phyloP scores from a whole-genome alignment of 192 early-diverging fungal genomes.

The Thamnidium elegans region DNA sequence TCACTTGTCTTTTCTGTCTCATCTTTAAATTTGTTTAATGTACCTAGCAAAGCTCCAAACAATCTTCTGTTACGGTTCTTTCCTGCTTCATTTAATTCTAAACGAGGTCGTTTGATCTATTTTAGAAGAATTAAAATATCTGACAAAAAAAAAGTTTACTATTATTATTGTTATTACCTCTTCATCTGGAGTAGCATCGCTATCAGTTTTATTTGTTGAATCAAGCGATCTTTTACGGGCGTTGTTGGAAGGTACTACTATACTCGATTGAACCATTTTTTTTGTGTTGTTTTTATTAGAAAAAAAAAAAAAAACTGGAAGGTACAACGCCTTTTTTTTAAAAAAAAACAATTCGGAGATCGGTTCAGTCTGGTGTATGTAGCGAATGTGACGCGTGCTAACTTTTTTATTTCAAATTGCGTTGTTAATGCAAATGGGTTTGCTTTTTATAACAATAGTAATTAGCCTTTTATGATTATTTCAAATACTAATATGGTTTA shows the following conservation, averaged over 20 bases:
- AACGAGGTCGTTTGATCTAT: slow-evolving; percentile 40
- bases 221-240: slow-evolving; percentile 16
- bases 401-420: no score
- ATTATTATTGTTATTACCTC: slow-evolving; percentile 1
- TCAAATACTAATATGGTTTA: no score
- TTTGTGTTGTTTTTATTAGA: not conserved
- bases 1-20: slow-evolving; percentile 43
- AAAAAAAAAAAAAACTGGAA: not conserved
- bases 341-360: no score
- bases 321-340: no score
- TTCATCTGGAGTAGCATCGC: not conserved
- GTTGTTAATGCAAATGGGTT: no score
- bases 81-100: slow-evolving; percentile 33
- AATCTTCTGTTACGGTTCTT: slow-evolving; percentile 42
- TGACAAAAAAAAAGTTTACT: not conserved
- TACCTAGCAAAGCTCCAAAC: slow-evolving; percentile 52
- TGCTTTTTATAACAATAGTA: no score
- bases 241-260: slow-evolving; percentile 20
- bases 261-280: slow-evolving; percentile 31
- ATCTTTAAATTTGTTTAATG: slow-evolving; percentile 54
- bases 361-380: no score
- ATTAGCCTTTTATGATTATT: no score
- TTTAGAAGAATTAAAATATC: not conserved
- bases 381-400: no score
- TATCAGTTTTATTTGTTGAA: not conserved